phyloP scores from a whole-genome alignment of 768 basidiomycete genomes.

The Grammothele lineata region DNA sequence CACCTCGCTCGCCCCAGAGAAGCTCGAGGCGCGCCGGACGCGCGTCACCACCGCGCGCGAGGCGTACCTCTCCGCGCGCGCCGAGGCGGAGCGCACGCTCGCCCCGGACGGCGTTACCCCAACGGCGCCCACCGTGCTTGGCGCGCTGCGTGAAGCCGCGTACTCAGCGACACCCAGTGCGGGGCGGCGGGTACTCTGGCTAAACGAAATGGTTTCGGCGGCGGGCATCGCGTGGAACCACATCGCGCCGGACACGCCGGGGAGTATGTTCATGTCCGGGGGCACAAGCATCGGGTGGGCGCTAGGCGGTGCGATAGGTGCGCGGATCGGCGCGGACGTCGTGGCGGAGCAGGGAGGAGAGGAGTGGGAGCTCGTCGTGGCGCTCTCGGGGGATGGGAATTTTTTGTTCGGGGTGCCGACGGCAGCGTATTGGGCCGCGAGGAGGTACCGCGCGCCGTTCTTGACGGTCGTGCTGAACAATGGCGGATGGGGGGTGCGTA shows the following conservation, averaged over 20 bases:
- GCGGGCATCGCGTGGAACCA: conserved; percentile 54
- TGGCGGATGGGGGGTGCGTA: conserved; percentile 55
- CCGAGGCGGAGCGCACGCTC: conserved; percentile 14
- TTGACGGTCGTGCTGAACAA: conserved; percentile 69
- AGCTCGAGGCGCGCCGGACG: conserved; percentile 1
- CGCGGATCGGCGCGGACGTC: conserved; percentile 38
- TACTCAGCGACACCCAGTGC: conserved; percentile 33
- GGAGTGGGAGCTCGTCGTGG: conserved; percentile 49
- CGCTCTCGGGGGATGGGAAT: conserved; percentile 66
- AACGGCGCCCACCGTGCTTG: conserved; percentile 32
- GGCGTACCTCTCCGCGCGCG: conserved; percentile 16
- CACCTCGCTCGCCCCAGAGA: neutral
- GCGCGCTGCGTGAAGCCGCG: conserved; percentile 41
- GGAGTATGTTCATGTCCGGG: conserved; percentile 51
- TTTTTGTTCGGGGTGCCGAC: conserved; percentile 65
- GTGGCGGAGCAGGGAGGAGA: conserved; percentile 3
- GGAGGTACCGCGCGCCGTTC: conserved; percentile 58
- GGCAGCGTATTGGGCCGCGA: conserved; percentile 70
- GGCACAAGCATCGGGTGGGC: conserved; percentile 69
- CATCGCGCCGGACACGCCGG: conserved; percentile 46
- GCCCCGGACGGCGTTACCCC: conserved; percentile 9
- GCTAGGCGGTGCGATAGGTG: conserved; percentile 61
- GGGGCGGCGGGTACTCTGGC: conserved; percentile 39
- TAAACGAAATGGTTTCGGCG: conserved; percentile 65
- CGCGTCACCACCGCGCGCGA: conserved; percentile 8